phyloP scores from a whole-genome alignment of 2,329 filamentous ascomycete species.

The Verruconis gallopava region DNA sequence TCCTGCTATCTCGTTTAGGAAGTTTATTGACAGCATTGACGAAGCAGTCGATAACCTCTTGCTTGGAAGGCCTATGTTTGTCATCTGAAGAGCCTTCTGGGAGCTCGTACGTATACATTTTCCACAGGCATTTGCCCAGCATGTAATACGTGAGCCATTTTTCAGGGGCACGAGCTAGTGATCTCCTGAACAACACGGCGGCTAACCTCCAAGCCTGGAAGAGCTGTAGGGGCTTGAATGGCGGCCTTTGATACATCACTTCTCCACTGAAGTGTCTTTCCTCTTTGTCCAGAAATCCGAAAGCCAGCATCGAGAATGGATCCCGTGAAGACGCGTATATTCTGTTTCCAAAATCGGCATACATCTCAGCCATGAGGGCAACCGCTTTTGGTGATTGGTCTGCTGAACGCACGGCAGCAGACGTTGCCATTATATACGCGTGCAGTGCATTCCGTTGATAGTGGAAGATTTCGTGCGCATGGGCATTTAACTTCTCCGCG shows the following conservation, averaged over 20 bases:
- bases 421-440: slow-evolving; percentile 57
- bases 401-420: slow-evolving; percentile 42
- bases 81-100: slow-evolving; percentile 20
- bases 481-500: slow-evolving; percentile 79
- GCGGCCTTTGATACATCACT: slow-evolving; percentile 43
- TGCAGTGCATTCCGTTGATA: slow-evolving; percentile 73
- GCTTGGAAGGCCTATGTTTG: slow-evolving; percentile 17
- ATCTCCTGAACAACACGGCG: slow-evolving; percentile 45
- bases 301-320: slow-evolving; percentile 55
- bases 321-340: slow-evolving; percentile 56
- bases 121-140: slow-evolving; percentile 60
- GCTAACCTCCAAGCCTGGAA: slow-evolving; percentile 55
- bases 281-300: slow-evolving; percentile 44
- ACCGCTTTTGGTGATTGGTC: slow-evolving; percentile 35
- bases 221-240: slow-evolving; percentile 44
- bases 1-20: slow-evolving; percentile 46
- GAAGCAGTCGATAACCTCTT: slow-evolving; percentile 43
- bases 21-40: slow-evolving; percentile 47
- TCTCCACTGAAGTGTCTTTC: slow-evolving; percentile 47
- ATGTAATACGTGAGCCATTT: slow-evolving; percentile 57
- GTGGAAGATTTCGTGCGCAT: slow-evolving; percentile 52
- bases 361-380: slow-evolving; percentile 46
- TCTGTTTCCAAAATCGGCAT: slow-evolving; percentile 54
- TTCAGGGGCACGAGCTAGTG: slow-evolving; percentile 44
- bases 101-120: slow-evolving; percentile 45